A percentile compares a stretch with the other conserved stretches of the same genome.
phyloP scores from a whole-genome alignment of 192 early-diverging fungal genomes.

The Backusella morwellensis region DNA sequence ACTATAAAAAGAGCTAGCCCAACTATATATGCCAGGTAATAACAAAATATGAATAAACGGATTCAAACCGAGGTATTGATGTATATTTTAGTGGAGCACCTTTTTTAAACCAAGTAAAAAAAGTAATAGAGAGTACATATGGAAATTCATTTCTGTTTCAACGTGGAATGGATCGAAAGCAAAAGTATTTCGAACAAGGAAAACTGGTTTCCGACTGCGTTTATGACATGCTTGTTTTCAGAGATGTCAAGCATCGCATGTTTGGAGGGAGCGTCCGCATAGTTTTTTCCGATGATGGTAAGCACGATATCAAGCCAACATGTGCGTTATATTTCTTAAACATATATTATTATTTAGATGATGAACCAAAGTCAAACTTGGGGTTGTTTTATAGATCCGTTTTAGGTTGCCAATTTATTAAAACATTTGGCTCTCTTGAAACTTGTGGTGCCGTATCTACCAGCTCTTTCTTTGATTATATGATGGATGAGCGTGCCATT shows the following conservation, averaged over 20 bases:
- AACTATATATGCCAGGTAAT: slow-evolving; percentile 63
- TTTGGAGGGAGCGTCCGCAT: slow-evolving; percentile 40
- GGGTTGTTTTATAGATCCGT: slow-evolving; percentile 54
- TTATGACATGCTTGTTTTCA: slow-evolving; percentile 44
- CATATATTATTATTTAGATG: slow-evolving; percentile 1
- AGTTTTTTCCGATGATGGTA: slow-evolving; percentile 25
- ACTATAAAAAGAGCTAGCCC: slow-evolving; percentile 73
- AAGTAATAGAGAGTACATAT: slow-evolving; percentile 29
- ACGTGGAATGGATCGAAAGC: slow-evolving; percentile 35
- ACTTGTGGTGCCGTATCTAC: slow-evolving; percentile 32
- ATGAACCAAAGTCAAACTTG: background rate
- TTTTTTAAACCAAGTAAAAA: slow-evolving; percentile 30
- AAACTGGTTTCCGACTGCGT: slow-evolving; percentile 32
- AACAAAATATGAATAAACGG: background rate
- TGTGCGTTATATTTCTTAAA: background rate
- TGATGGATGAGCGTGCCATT: slow-evolving; percentile 49
- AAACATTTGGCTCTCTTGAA: slow-evolving; percentile 44
- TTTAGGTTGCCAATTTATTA: slow-evolving; percentile 59
- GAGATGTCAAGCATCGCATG: slow-evolving; percentile 33
- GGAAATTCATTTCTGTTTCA: slow-evolving; percentile 38
- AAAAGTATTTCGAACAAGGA: slow-evolving; percentile 28
- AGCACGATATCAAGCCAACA: background rate
- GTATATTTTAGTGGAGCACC: slow-evolving; percentile 22
- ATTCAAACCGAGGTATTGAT: background rate
- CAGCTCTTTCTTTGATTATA: slow-evolving; percentile 41